Evolutionary conservation across 2,329 filamentous ascomycete genomes (phyloP).

Genomic region (Trichoderma pleuroti): DNA sequence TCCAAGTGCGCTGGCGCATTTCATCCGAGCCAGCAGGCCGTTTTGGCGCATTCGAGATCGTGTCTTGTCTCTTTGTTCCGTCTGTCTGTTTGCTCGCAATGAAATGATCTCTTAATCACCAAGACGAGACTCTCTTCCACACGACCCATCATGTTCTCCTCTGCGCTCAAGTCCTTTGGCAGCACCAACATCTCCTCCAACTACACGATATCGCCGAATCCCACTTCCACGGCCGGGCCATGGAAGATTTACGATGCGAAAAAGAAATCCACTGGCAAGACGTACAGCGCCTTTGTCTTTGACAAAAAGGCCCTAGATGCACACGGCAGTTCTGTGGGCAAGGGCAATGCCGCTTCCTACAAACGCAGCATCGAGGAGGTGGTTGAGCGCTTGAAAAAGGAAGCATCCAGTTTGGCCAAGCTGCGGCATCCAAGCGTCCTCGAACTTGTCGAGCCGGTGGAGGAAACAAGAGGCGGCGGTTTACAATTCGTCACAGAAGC

Average conservation of each 20-base stretch:
- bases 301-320: slow-evolving; percentile 82
- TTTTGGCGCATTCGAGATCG: background rate
- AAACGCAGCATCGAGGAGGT: slow-evolving; percentile 87
- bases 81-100: slow-evolving; percentile 23
- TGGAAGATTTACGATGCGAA: slow-evolving; percentile 99
- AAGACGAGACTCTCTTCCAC: slow-evolving; percentile 11
- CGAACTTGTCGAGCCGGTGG: slow-evolving; percentile 89
- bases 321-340: slow-evolving; percentile 37
- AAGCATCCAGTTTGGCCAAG: slow-evolving; percentile 82
- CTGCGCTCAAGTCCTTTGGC: slow-evolving; percentile 87
- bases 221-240: slow-evolving; percentile 78
- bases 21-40: background rate
- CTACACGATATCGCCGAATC: slow-evolving; percentile 74
- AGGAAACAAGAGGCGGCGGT: slow-evolving; percentile 86
- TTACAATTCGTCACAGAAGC: slow-evolving; percentile 94
- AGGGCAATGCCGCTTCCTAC: slow-evolving; percentile 56
- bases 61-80: background rate
- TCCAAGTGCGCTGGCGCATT: background rate
- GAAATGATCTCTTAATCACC: slow-evolving; percentile 28
- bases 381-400: slow-evolving; percentile 83
- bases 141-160: slow-evolving; percentile 71
- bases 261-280: slow-evolving; percentile 88
- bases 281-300: slow-evolving; percentile 90
- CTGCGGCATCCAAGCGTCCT: slow-evolving; percentile 88
- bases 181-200: slow-evolving; percentile 87